These are phyloP conservation scores for Calophaca sinica DNA, from an alignment of 306 rosid genomes.

Conservation along the genomic window DNA sequence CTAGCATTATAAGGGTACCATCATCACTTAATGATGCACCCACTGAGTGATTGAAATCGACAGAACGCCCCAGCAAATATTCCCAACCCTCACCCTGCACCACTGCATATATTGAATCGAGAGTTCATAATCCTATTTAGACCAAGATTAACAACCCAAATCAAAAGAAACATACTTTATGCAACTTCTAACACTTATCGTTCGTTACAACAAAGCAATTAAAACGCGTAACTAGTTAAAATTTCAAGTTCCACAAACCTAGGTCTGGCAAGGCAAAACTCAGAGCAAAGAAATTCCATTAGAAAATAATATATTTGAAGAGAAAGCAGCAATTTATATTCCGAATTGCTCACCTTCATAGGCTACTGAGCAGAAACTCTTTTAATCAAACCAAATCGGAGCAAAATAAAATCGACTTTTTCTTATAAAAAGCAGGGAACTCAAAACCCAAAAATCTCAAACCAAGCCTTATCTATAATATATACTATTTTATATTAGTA, in stretches of 20 bases:
- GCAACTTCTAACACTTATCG: constrained; percentile 29
- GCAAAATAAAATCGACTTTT: background rate
- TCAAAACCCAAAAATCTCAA: constrained; percentile 34
- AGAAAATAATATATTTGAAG: background rate
- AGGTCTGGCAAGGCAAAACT: constrained; percentile 25
- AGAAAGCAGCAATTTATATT: background rate
- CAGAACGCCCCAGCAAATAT: background rate
- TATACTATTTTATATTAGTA: background rate
- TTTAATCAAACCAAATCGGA: constrained; percentile 36
- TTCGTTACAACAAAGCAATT: constrained; percentile 9
- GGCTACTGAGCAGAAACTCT: background rate
- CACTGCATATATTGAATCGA: background rate
- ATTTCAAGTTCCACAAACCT: constrained; percentile 29
- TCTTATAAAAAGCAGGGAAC: constrained; percentile 11
- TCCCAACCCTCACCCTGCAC: constrained; percentile 21
- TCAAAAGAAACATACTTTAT: constrained; percentile 14
- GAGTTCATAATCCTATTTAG: background rate
- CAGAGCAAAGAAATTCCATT: constrained; percentile 20
- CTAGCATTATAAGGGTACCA: background rate
- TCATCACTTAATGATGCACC: constrained; percentile 21
- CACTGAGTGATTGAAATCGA: constrained; percentile 6
- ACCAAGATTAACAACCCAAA: constrained; percentile 30
- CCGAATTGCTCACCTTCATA: background rate
- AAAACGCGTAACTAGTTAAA: background rate
- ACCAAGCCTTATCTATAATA: background rate